These are phyloP conservation scores for Talaromyces borbonicus DNA, from an alignment of 495 filamentous ascomycete species.

Conservation along the genomic window DNA sequence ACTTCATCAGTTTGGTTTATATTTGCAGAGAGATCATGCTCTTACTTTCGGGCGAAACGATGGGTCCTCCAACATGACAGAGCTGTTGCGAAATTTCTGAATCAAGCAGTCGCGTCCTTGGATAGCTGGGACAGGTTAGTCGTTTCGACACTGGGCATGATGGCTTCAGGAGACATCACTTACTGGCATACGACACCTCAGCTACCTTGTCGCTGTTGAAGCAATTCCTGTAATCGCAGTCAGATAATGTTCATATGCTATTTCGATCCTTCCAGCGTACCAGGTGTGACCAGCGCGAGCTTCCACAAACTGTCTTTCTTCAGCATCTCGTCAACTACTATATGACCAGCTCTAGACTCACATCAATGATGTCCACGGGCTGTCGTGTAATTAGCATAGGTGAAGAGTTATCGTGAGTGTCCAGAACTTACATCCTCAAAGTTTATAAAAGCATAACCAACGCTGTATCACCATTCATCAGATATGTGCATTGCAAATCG, in stretches of 20 bases:
- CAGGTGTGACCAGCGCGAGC: slow-evolving; percentile 63
- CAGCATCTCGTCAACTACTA: slow-evolving; percentile 14
- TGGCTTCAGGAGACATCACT: slow-evolving; percentile 29
- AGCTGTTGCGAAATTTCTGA: slow-evolving; percentile 92
- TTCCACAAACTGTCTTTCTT: slow-evolving; percentile 57
- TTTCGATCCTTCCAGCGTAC: slow-evolving; percentile 21
- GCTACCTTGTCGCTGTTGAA: slow-evolving; percentile 79
- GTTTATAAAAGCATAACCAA: slow-evolving; percentile 97
- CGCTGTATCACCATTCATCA: slow-evolving; percentile 44
- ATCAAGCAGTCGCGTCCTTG: slow-evolving; percentile 86
- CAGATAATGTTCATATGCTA: background rate
- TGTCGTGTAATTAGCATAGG: slow-evolving; percentile 22
- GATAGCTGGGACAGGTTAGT: slow-evolving; percentile 48
- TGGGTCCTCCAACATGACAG: slow-evolving; percentile 77
- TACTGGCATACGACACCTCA: slow-evolving; percentile 89
- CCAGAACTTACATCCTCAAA: slow-evolving; percentile 62
- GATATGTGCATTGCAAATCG: no score
- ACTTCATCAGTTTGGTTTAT: slow-evolving; percentile 2
- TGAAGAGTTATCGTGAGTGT: background rate
- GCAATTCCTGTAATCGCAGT: slow-evolving; percentile 46
- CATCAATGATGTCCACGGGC: slow-evolving; percentile 65
- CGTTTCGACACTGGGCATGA: no score
- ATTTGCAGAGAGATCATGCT: background rate
- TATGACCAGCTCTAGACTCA: slow-evolving; percentile 27
- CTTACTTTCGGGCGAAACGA: slow-evolving; percentile 76